Percentiles rank a stretch among this genome's conserved stretches.
These are phyloP conservation scores for Trifolium pratense DNA, from an alignment of 306 rosid genomes.

Conservation along the genomic window DNA sequence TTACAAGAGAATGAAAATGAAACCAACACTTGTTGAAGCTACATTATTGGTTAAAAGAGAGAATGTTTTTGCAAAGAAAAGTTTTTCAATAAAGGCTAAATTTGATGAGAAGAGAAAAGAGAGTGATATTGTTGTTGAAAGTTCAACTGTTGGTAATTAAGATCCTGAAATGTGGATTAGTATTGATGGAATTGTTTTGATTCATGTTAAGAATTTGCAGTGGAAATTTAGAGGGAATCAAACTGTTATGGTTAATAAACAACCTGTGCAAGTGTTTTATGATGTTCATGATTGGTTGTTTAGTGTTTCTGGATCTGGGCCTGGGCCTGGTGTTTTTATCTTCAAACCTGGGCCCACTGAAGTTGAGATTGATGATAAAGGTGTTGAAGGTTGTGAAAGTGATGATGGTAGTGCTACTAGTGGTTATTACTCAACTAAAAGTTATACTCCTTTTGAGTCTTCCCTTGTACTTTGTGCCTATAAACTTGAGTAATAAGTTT, in stretches of 20 bases:
- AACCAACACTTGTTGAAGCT: conserved; percentile 57
- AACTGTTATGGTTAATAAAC: conserved; percentile 61
- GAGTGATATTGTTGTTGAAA: conserved; percentile 82
- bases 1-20: conserved; percentile 71
- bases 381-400: conserved; percentile 45
- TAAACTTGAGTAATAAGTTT: conserved; percentile 27
- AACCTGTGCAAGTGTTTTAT: conserved; percentile 80
- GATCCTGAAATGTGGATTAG: conserved; percentile 98
- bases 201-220: conserved; percentile 83
- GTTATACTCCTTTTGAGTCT: conserved; percentile 53
- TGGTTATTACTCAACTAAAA: conserved; percentile 61
- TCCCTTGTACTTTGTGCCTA: conserved; percentile 69
- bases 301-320: conserved; percentile 59
- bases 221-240: conserved; percentile 95
- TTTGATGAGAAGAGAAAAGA: conserved; percentile 66
- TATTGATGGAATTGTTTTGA: conserved; percentile 77
- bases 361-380: conserved; percentile 55
- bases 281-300: conserved; percentile 92
- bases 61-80: conserved; percentile 77
- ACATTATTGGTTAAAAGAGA: conserved; percentile 63
- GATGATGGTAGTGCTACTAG: conserved; percentile 56
- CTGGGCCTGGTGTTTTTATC: conserved; percentile 79
- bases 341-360: conserved; percentile 72
- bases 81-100: conserved; percentile 67
- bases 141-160: conserved; percentile 55